These are phyloP conservation scores for Oryza brachyantha DNA, from an alignment of 176 grass and related monocot genomes.

Conservation along the genomic window DNA sequence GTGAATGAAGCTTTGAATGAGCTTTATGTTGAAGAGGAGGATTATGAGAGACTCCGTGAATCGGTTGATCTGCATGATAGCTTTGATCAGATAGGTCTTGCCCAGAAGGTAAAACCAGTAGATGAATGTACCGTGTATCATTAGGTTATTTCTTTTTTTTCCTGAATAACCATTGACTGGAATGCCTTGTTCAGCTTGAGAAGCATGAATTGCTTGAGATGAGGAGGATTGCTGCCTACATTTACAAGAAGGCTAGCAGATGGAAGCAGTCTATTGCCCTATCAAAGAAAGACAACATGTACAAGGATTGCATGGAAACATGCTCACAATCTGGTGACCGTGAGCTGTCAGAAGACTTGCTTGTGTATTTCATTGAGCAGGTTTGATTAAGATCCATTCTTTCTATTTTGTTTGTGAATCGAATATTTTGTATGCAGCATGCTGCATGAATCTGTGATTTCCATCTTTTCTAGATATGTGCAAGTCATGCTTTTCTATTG, in stretches of 20 bases:
- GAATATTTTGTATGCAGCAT: not conserved
- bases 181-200: constrained; percentile 63
- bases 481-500: not conserved
- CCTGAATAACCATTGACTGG: constrained; percentile 11
- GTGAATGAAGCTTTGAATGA: constrained; percentile 97
- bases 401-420: not conserved
- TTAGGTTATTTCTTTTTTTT: not conserved
- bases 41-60: constrained; percentile 88
- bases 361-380: constrained; percentile 97
- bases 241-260: constrained; percentile 98
- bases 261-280: constrained; percentile 96
- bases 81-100: constrained; percentile 99
- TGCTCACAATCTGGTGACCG: constrained; percentile 93
- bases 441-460: not conserved
- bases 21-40: constrained; percentile 96
- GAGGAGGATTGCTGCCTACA: constrained; percentile 97
- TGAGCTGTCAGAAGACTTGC: constrained; percentile 86
- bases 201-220: constrained; percentile 99
- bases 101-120: constrained; percentile 68
- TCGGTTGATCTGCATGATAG: constrained; percentile 98
- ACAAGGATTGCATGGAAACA: constrained; percentile 99
- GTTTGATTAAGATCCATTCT: constrained; percentile 29
- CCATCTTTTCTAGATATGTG: not conserved
- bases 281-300: constrained; percentile 97
- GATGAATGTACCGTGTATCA: not conserved